Base-by-base conservation (phyloP, 352 stramenopile genomes). In the Globisporangium nunn region DNA sequence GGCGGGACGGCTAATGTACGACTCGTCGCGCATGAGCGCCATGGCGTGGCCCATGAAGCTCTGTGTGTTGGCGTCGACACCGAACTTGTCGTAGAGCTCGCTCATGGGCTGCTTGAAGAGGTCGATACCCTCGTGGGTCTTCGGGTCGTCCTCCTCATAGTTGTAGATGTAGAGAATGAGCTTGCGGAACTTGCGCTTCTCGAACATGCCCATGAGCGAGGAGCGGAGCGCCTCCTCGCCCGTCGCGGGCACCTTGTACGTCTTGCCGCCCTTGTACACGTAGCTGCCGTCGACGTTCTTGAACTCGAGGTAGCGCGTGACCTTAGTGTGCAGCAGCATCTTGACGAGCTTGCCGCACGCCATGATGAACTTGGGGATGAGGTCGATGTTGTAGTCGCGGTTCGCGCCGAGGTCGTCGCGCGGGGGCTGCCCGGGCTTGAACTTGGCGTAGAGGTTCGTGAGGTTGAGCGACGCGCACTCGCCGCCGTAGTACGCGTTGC, bases 361-460 rank as follows among this genome's bases (percentile, higher is more conserved):
- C 96, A 99, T 99, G 74, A 99, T 99, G 69, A 99, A 99, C 82
- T 99, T 99, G 50, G 97, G 97, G 69, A 99, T 97, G 29, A 99
- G 79, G 78, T 99, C 98, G 53, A 99, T 97, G 73, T 99, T 99
- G 85, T 99, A 99, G 78, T 99, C 97, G 50, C 96, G 95, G 71
- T 98, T 98, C 41, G 88, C 94, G 54, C 97, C 97, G 35, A 99
- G 72, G 18, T 92, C 78, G 47, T 73, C 68, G 54, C 77, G 70
- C 52, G 82, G 74, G 56, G 79, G 61, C 54, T 88, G 66, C 6
- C 73, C 77, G 0, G 77, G 80, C 68, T 93, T 89, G 72, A 96
- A 97, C 73, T 97, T 97, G 70, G 91, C 87, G 81, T 98, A 99
- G 14, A 99, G 81, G 75, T 99, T 98, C 12, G 93, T 97, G 23